Percentiles rank a stretch among this genome's conserved stretches.
phyloP scores from a whole-genome alignment of 2,329 filamentous ascomycete species.

The Hypoxylon rubiginosum region DNA sequence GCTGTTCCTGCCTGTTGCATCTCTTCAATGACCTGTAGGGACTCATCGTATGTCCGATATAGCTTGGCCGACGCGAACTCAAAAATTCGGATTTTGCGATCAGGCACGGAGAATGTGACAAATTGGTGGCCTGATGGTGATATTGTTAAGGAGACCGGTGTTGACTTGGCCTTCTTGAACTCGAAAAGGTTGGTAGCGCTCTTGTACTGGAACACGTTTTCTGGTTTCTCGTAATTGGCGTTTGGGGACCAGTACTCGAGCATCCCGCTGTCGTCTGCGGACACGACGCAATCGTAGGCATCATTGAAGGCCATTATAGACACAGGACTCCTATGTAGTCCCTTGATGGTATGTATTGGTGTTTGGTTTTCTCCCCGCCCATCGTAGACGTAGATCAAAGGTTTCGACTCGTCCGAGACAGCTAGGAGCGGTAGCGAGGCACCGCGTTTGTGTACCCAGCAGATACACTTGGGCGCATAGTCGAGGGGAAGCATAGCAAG shows the following conservation, averaged over 20 bases:
- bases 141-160: conserved; percentile 83
- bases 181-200: conserved; percentile 95
- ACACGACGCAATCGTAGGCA: conserved; percentile 89
- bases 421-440: conserved; percentile 90
- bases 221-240: conserved; percentile 87
- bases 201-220: conserved; percentile 92
- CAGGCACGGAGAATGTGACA: conserved; percentile 90
- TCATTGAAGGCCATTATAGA: conserved; percentile 91
- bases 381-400: conserved; percentile 86
- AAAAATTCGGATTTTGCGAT: conserved; percentile 92
- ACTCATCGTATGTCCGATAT: conserved; percentile 94
- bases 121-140: conserved; percentile 90
- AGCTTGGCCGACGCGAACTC: conserved; percentile 92
- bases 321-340: conserved; percentile 85
- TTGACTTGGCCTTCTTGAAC: conserved; percentile 94
- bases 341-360: conserved; percentile 81
- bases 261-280: conserved; percentile 91
- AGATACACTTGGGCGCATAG: conserved; percentile 81
- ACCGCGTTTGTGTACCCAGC: conserved; percentile 91
- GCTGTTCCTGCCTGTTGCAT: conserved; percentile 97
- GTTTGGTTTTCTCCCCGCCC: conserved; percentile 84
- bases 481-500: conserved; percentile 85
- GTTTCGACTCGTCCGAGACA: conserved; percentile 80
- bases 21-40: conserved; percentile 86
- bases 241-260: conserved; percentile 94